Evolutionary conservation across 1,284 basidiomycete species (phyloP), one percentile per base, ranked within the genome.

Genomic region (Trametes sp.): DNA sequence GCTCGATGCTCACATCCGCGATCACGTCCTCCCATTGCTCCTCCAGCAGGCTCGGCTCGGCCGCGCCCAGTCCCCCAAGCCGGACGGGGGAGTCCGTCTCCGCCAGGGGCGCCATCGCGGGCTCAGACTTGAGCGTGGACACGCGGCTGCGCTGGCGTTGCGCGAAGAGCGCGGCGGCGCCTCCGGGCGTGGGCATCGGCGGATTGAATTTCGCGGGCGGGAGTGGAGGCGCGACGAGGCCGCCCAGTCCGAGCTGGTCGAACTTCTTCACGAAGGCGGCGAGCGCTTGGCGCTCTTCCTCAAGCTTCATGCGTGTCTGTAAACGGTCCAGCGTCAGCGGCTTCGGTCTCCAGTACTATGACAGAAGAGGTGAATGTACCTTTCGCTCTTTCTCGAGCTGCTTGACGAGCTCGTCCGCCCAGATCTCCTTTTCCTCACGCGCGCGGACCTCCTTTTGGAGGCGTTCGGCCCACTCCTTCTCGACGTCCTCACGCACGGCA

Each of bases 401-500:
- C 65, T 82, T 86, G 41, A 89, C 86, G 7, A 92, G 76, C 71
- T 92, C 90, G 21, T 82, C 81, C 1, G 88, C 87, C 89, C 90
- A 93, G 24, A 76, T 81, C 65, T 89, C 85, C 72, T 86, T 87
- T 74, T 90, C 89, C 72, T 89, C 86, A 23, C 87, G 74, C 67
- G 80, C 81, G 68, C 77, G 81, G 59, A 81, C 78, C 72, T 94
- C 86, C 28, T 81, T 82, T 33, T 87, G 85, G 0, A 95, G 73
- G 73, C 85, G 87, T 2, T 63, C 81, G 9, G 76, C 71, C 88
- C 90, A 95, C 73, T 96, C 93, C 65, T 80, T 85, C 77, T 94
- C 93, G 4, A 94, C 89, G 59, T 94, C 92, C 73, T 94, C 92
- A 44, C 87, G 82, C 2, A 93, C 88, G 49, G 87, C 87, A 24